Percentiles rank a stretch among this genome's conserved stretches.
These are phyloP conservation scores for Fusarium sp. DNA, from an alignment of 2,329 filamentous ascomycete species.

Conservation along the genomic window DNA sequence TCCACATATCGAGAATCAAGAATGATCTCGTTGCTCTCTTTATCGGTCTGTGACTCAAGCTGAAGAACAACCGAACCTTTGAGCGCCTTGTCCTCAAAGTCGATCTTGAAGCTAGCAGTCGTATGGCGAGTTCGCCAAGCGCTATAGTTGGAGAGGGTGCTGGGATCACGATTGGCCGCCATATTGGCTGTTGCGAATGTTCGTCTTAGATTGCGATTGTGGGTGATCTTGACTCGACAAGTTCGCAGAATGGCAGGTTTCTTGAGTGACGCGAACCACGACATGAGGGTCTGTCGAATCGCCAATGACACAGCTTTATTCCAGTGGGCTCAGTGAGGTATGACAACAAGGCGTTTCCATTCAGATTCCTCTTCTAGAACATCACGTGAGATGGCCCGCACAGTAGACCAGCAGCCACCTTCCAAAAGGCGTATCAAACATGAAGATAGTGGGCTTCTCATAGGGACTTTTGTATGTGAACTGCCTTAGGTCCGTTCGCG, in stretches of 20 bases:
- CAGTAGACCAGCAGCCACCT: conserved; percentile 1
- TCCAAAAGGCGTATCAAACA: conserved; percentile 21
- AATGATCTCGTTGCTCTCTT: conserved; percentile 77
- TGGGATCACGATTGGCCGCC: conserved; percentile 72
- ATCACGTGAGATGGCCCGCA: conserved; percentile 25
- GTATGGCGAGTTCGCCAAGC: conserved; percentile 87
- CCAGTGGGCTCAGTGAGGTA: conserved; percentile 15
- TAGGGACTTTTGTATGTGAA: conserved; percentile 9
- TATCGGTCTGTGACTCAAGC: conserved; percentile 79
- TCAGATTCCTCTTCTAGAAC: conserved; percentile 19
- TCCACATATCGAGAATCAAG: conserved; percentile 88
- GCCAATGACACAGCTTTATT: conserved; percentile 20
- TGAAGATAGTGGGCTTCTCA: conserved; percentile 5
- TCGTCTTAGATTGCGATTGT: conserved; percentile 38
- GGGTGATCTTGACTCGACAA: conserved; percentile 35
- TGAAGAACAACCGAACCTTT: conserved; percentile 79
- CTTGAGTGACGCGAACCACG: conserved; percentile 41
- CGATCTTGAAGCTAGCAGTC: conserved; percentile 79
- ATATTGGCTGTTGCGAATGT: conserved; percentile 45
- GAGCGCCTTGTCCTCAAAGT: conserved; percentile 82
- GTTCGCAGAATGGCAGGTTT: conserved; percentile 38
- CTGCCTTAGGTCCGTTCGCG: background rate
- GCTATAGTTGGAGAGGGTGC: conserved; percentile 91
- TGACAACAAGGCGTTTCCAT: conserved; percentile 9
- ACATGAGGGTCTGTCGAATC: conserved; percentile 35